A percentile compares a stretch with the other conserved stretches of the same genome.
phyloP scores from a whole-genome alignment of 176 grass and related monocot genomes.

The Hordeum marinum region DNA sequence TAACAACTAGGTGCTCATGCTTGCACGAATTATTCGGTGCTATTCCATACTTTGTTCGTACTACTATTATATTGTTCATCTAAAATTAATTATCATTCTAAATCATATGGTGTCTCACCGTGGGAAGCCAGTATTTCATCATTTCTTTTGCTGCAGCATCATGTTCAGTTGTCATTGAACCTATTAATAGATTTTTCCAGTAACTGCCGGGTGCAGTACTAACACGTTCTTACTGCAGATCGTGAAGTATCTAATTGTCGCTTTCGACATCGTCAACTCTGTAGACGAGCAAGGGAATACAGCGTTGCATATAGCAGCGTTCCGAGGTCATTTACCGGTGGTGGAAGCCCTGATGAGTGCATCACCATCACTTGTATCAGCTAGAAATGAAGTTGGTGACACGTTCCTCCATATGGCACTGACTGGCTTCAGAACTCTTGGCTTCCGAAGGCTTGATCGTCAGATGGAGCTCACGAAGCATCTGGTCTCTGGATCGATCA shows the following conservation, averaged over 20 bases:
- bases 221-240: slow-evolving; percentile 45
- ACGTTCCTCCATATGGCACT: slow-evolving; percentile 86
- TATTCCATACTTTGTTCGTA: background rate
- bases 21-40: background rate
- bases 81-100: background rate
- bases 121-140: background rate
- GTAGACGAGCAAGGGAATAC: slow-evolving; percentile 79
- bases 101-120: background rate
- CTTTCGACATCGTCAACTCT: slow-evolving; percentile 40
- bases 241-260: slow-evolving; percentile 48
- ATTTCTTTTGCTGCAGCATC: background rate
- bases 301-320: slow-evolving; percentile 77
- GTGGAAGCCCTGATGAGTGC: slow-evolving; percentile 48
- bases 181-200: background rate
- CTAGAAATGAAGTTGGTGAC: slow-evolving; percentile 60
- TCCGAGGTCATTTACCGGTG: slow-evolving; percentile 62
- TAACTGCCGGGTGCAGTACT: background rate
- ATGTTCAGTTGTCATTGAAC: background rate
- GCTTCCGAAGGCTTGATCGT: slow-evolving; percentile 75
- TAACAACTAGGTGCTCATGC: background rate
- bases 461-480: slow-evolving; percentile 74
- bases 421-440: slow-evolving; percentile 74
- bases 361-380: slow-evolving; percentile 40
- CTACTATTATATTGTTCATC: background rate
- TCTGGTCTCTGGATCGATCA: slow-evolving; percentile 34